Evolutionary conservation across 495 filamentous ascomycete genomes (phyloP), one percentile per base, ranked within the genome.

Genomic region (Trichocladium antarcticum): DNA sequence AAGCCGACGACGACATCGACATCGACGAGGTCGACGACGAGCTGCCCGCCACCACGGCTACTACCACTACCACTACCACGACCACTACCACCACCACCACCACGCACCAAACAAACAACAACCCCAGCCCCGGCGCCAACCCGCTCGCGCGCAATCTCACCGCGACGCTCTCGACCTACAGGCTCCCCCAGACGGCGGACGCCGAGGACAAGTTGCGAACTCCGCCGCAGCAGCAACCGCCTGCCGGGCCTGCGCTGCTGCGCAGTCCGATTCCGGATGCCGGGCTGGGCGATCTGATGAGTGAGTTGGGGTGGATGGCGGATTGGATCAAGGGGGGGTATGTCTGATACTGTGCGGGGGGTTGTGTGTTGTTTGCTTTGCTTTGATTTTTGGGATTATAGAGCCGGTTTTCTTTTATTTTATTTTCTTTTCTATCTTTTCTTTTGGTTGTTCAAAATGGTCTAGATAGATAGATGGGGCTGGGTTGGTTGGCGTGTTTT

Each of bases 221-320:
- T 10, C 27, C 27, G 10, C 27, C 27, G 10, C 27, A 5, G 27
- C 27, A 5, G 10, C 27, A 5, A 29, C 27, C 27, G 27, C 27
- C n/a, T n/a, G n/a, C n/a, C n/a, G n/a, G n/a, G n/a, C n/a, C n/a
- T n/a, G n/a, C 47, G 35, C 51, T 68, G 42, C 58, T 66, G 14
- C 46, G 50, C 32, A 64, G 60, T 17, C 63, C 63, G 12, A 59
- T 61, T 9, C 58, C 68, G 7, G 64, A 68, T 37, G 52, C 65
- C 2, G 66, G 68, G 15, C 51, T 73, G 29, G 65, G 67, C 12
- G 68, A 73, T 27, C 44, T 74, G 16, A 60, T 71, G 14, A 66
- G 37, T 37, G 70, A 74, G 53, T 44, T 71, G 51, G 65, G 68
- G 22, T 74, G 68, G 70, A 68, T 74, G 64, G 67, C 63, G n/a